Evolutionary conservation across 768 basidiomycete species (phyloP), one percentile per base, ranked within the genome.

Genomic region (Panaeolus cyanescens): DNA sequence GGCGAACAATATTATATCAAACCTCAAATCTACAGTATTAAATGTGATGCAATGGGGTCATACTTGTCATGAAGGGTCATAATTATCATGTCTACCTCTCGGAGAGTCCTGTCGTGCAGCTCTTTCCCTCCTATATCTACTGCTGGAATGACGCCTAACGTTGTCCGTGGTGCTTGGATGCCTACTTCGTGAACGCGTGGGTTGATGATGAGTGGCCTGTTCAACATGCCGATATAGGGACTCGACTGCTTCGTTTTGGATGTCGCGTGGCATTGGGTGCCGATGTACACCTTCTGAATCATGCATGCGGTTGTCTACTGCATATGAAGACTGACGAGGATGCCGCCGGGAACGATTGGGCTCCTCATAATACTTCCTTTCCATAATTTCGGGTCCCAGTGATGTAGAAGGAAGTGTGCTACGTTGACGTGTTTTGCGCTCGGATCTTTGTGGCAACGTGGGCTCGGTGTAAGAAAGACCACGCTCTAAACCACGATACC

Each of bases 391-490:
- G 22, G 45, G 25, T 10, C 25, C 22, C 25, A 20, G 6, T 22
- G 45, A 28, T 50, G 9, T 28, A 50, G 45, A 50, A 12, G 45
- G 25, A 15, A 6, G 15, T 13, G 45, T 28, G 13, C 30, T 12
- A 10, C 5, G 7, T 13, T 50, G 25, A 28, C 30, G 45, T 50
- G 25, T 50, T 50, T 50, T 50, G 45, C 25, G 25, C 30, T 8
- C 45, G 45, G 45, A 50, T 50, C 22, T 28, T 50, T 50, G 58
- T 28, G 54, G 33, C 32, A 45, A 45, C 31, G 37, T 50, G 45
- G 45, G 45, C 25, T 50, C 22, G 45, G 30, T 50, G 25, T 28
- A 28, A 22, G 25, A 50, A 28, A 28, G 13, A 5, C 45, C 45
- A 50, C 45, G 45, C 22, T 50, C 45, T 28, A 28, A 50, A 13